These are phyloP conservation scores for Penicillium sp. DNA, from an alignment of 2,329 filamentous ascomycete species.

Conservation along the genomic window DNA sequence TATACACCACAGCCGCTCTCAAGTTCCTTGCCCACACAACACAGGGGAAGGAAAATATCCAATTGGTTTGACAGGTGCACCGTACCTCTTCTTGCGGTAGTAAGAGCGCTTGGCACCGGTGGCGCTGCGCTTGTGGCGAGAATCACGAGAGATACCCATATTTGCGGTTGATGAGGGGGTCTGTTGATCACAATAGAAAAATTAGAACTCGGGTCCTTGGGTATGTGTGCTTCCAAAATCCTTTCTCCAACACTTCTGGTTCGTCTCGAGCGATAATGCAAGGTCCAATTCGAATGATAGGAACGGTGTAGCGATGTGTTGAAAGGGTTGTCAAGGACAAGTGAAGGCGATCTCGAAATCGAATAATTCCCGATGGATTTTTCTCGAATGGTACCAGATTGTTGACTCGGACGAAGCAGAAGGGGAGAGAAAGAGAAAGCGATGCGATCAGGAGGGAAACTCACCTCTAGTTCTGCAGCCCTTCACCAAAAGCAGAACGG, in stretches of 20 bases:
- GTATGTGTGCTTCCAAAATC: slow-evolving; percentile 8
- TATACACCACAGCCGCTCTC: neutral
- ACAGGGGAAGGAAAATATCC: slow-evolving; percentile 40
- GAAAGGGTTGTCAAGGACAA: slow-evolving; percentile 7
- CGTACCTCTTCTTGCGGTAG: slow-evolving; percentile 69
- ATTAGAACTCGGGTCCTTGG: slow-evolving; percentile 16
- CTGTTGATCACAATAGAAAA: slow-evolving; percentile 26
- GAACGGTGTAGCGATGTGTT: slow-evolving; percentile 7
- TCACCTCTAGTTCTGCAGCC: slow-evolving; percentile 47
- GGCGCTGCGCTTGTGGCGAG: slow-evolving; percentile 99
- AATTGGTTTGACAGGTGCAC: slow-evolving; percentile 50
- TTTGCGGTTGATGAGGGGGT: slow-evolving; percentile 68
- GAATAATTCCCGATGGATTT: slow-evolving; percentile 10
- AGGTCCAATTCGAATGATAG: neutral
- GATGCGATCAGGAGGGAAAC: slow-evolving; percentile 24
- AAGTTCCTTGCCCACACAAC: neutral
- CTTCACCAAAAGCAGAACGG: slow-evolving; percentile 46
- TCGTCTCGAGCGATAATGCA: slow-evolving; percentile 12
- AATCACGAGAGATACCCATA: slow-evolving; percentile 99
- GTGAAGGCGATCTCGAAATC: slow-evolving; percentile 12
- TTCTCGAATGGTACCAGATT: slow-evolving; percentile 13
- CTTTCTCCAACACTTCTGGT: slow-evolving; percentile 19
- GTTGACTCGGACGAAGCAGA: slow-evolving; percentile 28
- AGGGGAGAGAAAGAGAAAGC: slow-evolving; percentile 23
- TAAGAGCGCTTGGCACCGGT: slow-evolving; percentile 96